Conservation (phyloP, 805 yeast species). For the Alloascoidea hylecoeti region DNA sequence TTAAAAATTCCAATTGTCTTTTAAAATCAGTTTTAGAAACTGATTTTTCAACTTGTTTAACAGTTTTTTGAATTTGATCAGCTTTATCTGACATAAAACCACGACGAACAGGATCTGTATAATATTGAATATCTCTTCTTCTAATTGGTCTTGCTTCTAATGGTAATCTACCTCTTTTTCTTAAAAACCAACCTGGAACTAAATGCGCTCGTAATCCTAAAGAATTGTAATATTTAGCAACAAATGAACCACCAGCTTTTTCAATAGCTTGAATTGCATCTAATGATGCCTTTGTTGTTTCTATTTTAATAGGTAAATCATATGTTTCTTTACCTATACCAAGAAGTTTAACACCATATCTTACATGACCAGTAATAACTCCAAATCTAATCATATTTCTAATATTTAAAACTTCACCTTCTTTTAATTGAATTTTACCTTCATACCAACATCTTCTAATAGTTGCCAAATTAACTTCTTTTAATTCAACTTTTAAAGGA, state of each 20-base stretch:
- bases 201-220: conserved; percentile 65
- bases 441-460: conserved; percentile 58
- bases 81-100: conserved; percentile 44
- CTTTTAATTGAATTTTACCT: conserved; percentile 45
- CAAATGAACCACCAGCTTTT: conserved; percentile 55
- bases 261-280: conserved; percentile 68
- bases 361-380: conserved; percentile 52
- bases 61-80: too few species aligned
- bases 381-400: conserved; percentile 65
- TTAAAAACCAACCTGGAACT: conserved; percentile 54
- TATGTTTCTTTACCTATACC: conserved; percentile 39
- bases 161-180: conserved; percentile 69
- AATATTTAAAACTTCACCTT: conserved; percentile 61
- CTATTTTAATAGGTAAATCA: conserved; percentile 52
- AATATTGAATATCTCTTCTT: conserved; percentile 67
- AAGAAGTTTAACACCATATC: conserved; percentile 71
- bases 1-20: too few species aligned
- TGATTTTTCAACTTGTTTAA: too few species aligned
- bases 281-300: conserved; percentile 69
- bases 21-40: too few species aligned
- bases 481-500: conserved; percentile 35
- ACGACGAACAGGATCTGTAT: conserved; percentile 53
- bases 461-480: conserved; percentile 49
- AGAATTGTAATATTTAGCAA: conserved; percentile 55
- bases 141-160: conserved; percentile 75